Evolutionary conservation across 2,329 filamentous ascomycete species (phyloP).

Genomic region (Botryotinia narcissicola): DNA sequence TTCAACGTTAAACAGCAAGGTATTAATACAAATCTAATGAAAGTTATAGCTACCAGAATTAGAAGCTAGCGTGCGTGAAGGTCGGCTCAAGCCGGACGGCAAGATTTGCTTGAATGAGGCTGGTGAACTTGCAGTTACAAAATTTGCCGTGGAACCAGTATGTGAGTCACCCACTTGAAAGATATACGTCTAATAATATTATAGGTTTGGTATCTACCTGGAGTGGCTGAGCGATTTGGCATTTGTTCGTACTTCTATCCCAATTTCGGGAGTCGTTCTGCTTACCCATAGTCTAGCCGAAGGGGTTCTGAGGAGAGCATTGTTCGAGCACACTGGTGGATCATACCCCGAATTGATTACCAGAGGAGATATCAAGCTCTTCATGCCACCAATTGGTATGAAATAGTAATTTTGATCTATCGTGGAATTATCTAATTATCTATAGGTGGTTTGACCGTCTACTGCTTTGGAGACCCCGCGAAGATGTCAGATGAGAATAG

Average conservation of each 20-base stretch:
- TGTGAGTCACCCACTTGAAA: conserved; percentile 67
- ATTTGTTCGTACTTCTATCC: conserved; percentile 48
- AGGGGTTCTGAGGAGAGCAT: conserved; percentile 74
- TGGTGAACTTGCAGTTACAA: conserved; percentile 90
- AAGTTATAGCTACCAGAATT: conserved; percentile 74
- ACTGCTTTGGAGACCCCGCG: conserved; percentile 92
- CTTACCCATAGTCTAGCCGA: conserved; percentile 82
- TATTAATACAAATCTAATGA: conserved; percentile 20
- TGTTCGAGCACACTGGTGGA: conserved; percentile 95
- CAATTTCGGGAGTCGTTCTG: conserved; percentile 38
- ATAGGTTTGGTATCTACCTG: conserved; percentile 76
- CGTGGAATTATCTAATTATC: conserved; percentile 19
- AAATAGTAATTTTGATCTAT: conserved; percentile 63
- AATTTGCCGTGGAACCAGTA: conserved; percentile 95
- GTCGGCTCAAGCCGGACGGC: conserved; percentile 73
- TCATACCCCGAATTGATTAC: conserved; percentile 97
- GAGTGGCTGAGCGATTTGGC: conserved; percentile 87
- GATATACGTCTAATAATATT: not conserved
- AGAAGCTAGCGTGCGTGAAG: conserved; percentile 78
- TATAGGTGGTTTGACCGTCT: conserved; percentile 75
- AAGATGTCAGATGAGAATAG: conserved; percentile 88
- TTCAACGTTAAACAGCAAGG: not conserved
- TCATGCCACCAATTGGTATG: conserved; percentile 89
- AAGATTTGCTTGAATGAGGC: conserved; percentile 82
- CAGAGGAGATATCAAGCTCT: conserved; percentile 89